Percentiles rank a stretch among this genome's conserved stretches.
Conservation (phyloP, 2,329 filamentous ascomycete species). For the Aspergillus nomiae region DNA sequence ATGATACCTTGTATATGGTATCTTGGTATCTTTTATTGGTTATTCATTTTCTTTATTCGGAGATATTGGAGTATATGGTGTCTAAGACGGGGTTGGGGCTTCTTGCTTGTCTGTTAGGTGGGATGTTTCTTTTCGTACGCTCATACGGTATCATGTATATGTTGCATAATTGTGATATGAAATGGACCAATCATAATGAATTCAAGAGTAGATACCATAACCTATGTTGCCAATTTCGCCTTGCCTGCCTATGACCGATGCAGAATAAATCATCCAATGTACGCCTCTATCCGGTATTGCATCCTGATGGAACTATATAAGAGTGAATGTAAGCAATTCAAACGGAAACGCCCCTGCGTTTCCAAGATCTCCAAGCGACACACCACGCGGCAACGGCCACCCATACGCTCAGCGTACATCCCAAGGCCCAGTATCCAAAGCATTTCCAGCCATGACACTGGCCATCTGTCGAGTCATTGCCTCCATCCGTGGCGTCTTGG, state of each 20-base stretch:
- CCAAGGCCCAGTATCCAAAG: slow-evolving; percentile 90
- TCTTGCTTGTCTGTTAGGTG: neutral
- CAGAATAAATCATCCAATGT: neutral
- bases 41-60: neutral
- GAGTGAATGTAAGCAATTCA: slow-evolving; percentile 25
- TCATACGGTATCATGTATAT: neutral
- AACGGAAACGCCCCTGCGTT: slow-evolving; percentile 71
- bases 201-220: neutral
- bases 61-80: neutral
- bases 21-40: slow-evolving; percentile 1
- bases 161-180: neutral
- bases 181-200: neutral
- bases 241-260: neutral
- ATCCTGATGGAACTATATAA: neutral
- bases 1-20: neutral
- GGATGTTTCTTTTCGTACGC: neutral
- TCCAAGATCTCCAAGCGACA: slow-evolving; percentile 87
- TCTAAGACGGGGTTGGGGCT: neutral
- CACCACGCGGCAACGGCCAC: slow-evolving; percentile 71
- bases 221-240: neutral
- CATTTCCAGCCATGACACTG: slow-evolving; percentile 82
- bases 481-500: slow-evolving; percentile 46
- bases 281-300: neutral
- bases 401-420: slow-evolving; percentile 69
- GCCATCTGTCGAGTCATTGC: slow-evolving; percentile 41